These are phyloP conservation scores for Neurospora sp. DNA, from an alignment of 495 filamentous ascomycete genomes.

Conservation along the genomic window DNA sequence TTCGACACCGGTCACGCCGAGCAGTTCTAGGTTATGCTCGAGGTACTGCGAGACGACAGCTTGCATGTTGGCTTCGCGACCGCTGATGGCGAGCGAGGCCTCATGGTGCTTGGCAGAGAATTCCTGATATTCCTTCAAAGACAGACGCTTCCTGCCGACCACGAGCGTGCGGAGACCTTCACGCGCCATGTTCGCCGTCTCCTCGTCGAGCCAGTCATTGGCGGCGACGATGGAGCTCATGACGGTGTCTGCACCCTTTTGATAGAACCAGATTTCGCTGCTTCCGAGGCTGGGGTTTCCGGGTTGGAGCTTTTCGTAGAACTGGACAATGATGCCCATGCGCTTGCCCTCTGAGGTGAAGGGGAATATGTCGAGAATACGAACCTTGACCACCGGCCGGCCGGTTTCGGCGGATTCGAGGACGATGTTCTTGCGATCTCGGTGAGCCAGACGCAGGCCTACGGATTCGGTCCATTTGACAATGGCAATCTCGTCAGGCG, in stretches of 20 bases:
- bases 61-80: slow-evolving; percentile 72
- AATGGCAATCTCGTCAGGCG: slow-evolving; percentile 97
- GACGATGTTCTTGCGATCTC: slow-evolving; percentile 75
- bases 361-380: slow-evolving; percentile 89
- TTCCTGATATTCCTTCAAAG: slow-evolving; percentile 61
- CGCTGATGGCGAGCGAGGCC: slow-evolving; percentile 68
- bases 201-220: slow-evolving; percentile 98
- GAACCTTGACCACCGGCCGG: slow-evolving; percentile 69
- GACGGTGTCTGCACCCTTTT: slow-evolving; percentile 96
- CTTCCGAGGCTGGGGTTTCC: slow-evolving; percentile 29
- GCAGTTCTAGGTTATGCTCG: slow-evolving; percentile 79
- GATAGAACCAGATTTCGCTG: slow-evolving; percentile 93
- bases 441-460: slow-evolving; percentile 72
- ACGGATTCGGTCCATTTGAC: slow-evolving; percentile 92
- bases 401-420: slow-evolving; percentile 73
- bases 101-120: slow-evolving; percentile 68
- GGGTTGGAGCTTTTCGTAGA: slow-evolving; percentile 44
- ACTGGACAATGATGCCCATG: slow-evolving; percentile 96
- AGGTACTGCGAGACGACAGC: slow-evolving; percentile 69
- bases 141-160: slow-evolving; percentile 76
- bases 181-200: slow-evolving; percentile 96
- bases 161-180: slow-evolving; percentile 94
- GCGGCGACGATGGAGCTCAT: slow-evolving; percentile 89
- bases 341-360: slow-evolving; percentile 96
- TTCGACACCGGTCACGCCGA: slow-evolving; percentile 95